phyloP scores from a whole-genome alignment of 768 basidiomycete species.

The Lactarius tabidus region DNA sequence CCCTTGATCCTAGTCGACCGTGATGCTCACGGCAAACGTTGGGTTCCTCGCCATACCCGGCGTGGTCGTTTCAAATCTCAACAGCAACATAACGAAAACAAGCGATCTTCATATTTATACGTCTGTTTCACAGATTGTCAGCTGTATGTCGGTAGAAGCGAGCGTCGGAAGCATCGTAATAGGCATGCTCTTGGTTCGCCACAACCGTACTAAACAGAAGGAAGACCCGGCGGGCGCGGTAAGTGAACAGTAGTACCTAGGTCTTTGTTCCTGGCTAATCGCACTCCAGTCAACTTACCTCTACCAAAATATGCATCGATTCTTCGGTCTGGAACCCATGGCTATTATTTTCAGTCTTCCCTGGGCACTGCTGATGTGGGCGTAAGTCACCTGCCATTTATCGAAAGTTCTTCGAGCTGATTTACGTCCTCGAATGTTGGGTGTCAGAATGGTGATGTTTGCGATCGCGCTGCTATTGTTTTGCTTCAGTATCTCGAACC shows the following conservation, averaged over 20 bases:
- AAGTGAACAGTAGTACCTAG: background rate
- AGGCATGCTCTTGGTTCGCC: constrained; percentile 17
- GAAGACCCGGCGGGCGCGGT: constrained; percentile 15
- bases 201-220: constrained; percentile 12
- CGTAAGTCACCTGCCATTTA: constrained; percentile 2
- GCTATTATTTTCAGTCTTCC: constrained; percentile 19
- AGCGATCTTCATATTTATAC: background rate
- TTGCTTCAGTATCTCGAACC: constrained; percentile 15
- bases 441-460: constrained; percentile 12
- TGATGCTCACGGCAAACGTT: constrained; percentile 18
- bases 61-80: constrained; percentile 1
- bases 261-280: background rate
- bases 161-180: constrained; percentile 21
- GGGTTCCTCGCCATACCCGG: constrained; percentile 20
- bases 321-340: constrained; percentile 18
- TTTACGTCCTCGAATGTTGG: background rate
- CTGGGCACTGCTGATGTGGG: constrained; percentile 17
- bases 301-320: background rate
- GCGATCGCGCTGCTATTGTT: constrained; percentile 16
- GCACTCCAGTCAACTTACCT: constrained; percentile 5
- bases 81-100: background rate
- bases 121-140: constrained; percentile 12
- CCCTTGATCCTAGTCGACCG: constrained; percentile 1
- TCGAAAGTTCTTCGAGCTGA: background rate
- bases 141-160: constrained; percentile 13